Evolutionary conservation across 2,329 filamentous ascomycete genomes (phyloP).

Genomic region (Aspergillus arachidicola): DNA sequence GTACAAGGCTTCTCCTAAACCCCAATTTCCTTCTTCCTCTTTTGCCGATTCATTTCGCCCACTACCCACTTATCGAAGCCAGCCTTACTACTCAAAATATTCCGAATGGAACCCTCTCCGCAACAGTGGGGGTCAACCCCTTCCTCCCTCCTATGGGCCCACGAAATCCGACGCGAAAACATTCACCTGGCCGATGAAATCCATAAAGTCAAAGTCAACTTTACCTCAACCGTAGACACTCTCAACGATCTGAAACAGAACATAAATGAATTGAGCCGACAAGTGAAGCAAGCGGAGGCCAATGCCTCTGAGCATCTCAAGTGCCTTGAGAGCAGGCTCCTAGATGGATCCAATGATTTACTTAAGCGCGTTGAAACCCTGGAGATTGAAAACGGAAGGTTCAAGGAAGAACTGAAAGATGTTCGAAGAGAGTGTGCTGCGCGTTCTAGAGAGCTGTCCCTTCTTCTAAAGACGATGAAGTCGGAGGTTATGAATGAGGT

Average conservation of each 20-base stretch:
- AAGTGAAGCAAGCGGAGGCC: neutral
- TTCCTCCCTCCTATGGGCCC: constrained; percentile 40
- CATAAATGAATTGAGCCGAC: constrained; percentile 6
- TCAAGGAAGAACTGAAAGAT: constrained; percentile 1
- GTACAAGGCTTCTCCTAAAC: neutral
- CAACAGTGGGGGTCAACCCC: constrained; percentile 11
- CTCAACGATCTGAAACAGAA: constrained; percentile 8
- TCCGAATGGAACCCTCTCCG: constrained; percentile 4
- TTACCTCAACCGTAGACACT: constrained; percentile 12
- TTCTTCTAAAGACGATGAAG: neutral
- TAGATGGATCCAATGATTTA: neutral
- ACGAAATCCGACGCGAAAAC: constrained; percentile 43
- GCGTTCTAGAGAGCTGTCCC: neutral
- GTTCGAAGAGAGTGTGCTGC: neutral
- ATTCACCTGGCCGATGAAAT: constrained; percentile 33
- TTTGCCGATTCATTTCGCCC: neutral
- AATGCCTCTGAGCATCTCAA: neutral
- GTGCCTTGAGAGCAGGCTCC: neutral
- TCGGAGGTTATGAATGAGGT: neutral
- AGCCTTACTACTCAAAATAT: neutral
- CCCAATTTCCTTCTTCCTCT: neutral
- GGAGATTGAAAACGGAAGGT: constrained; percentile 5
- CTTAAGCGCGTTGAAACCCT: constrained; percentile 6
- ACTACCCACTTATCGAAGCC: neutral
- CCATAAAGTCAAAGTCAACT: constrained; percentile 20